Percentiles rank a stretch among this genome's conserved stretches.
Conservation (phyloP, 2,329 filamentous ascomycete genomes). For the Fusarium goolgardi region DNA sequence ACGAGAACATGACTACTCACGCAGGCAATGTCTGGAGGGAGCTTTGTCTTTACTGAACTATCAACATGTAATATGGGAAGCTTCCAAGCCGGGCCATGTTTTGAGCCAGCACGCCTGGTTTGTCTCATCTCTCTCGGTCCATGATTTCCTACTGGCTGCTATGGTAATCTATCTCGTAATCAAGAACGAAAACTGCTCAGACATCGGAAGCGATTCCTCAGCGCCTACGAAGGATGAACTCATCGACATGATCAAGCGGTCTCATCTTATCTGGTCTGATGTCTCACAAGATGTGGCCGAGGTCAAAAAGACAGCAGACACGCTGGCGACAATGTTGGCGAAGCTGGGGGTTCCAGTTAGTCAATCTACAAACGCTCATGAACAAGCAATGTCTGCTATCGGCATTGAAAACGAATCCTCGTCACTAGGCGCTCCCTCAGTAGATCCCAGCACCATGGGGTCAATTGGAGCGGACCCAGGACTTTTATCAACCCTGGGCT, state of each 20-base stretch:
- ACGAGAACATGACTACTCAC: slow-evolving; percentile 64
- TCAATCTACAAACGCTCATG: slow-evolving; percentile 10
- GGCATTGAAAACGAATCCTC: slow-evolving; percentile 26
- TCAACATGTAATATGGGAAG: slow-evolving; percentile 61
- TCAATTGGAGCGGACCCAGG: slow-evolving; percentile 36
- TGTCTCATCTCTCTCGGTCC: slow-evolving; percentile 65
- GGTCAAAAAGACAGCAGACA: slow-evolving; percentile 59
- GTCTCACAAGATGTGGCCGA: slow-evolving; percentile 54
- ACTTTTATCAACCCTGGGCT: slow-evolving; percentile 39
- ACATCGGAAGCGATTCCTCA: slow-evolving; percentile 49
- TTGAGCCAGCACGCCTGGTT: slow-evolving; percentile 67
- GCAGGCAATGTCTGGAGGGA: slow-evolving; percentile 61
- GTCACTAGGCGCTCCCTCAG: slow-evolving; percentile 35
- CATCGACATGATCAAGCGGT: slow-evolving; percentile 55
- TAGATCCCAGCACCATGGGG: slow-evolving; percentile 39
- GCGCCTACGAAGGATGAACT: slow-evolving; percentile 55
- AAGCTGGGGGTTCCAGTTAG: slow-evolving; percentile 54
- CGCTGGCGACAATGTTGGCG: slow-evolving; percentile 59
- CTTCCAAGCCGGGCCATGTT: slow-evolving; percentile 64
- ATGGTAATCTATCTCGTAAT: slow-evolving; percentile 69
- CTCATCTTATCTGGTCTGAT: slow-evolving; percentile 58
- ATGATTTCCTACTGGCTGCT: slow-evolving; percentile 71
- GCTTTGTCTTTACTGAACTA: slow-evolving; percentile 61
- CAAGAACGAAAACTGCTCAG: slow-evolving; percentile 57
- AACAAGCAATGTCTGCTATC: slow-evolving; percentile 5